Evolutionary conservation across 148 eudicot genomes (phyloP), one percentile per base, ranked within the genome.

Genomic region (Rhododendron ovatum): DNA sequence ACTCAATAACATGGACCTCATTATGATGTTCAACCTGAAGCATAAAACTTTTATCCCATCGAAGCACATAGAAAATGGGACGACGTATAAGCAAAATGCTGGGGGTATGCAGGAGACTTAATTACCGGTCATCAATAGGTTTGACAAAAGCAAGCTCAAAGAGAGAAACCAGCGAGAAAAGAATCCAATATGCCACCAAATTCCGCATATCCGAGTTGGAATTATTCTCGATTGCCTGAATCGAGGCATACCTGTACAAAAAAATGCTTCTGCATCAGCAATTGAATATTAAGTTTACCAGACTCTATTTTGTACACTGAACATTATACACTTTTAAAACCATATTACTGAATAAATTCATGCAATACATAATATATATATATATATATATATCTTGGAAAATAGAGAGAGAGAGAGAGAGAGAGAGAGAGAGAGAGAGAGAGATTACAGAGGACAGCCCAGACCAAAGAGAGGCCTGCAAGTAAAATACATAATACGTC

Each of bases 391-490:
- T 41, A 41, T 39, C 43, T 39, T 39, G 43, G 43, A 39, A 39
- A 39, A 39, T 39, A 39, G 45, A 43, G 45, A 57, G 75, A 41
- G 35, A 35, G 41, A 39, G 41, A 39, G 41, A 39, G 41, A 39
- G 43, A 41, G 43, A 39, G 43, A 39, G 41, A 39, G 41, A 69
- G 59, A 45, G 85, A 47, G 85, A 83, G 59, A 78, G 57, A 59
- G 83, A 85, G 59, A 76, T 88, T 82, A 88, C 89, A 88, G 83
- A 82, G 89, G 89, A 77, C 57, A 88, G 26, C 69, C 89, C 85
- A 88, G 85, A 73, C 85, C 82, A 82, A 85, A 11, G n/a, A 85
- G 73, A 85, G 87, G 87, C 89, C 87, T 88, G 87, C 89, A 87
- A 84, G 83, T 17, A 47, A 82, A 45, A 75, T 69, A 10, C 33